phyloP scores from a whole-genome alignment of 2,329 filamentous ascomycete genomes.

The Hymenoscyphus fructigenus region DNA sequence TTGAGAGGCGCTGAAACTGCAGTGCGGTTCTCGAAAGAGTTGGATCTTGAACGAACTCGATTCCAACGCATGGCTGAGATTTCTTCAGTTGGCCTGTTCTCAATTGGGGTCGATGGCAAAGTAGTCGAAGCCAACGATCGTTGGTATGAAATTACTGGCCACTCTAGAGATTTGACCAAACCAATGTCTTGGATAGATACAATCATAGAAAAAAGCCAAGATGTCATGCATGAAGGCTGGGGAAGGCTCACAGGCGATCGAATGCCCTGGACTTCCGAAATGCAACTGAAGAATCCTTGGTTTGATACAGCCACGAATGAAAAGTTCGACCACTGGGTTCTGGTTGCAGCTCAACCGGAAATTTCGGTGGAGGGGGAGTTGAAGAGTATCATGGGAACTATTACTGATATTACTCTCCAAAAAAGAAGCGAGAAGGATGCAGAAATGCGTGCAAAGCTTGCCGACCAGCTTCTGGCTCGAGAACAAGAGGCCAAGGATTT shows the following conservation, averaged over 20 bases:
- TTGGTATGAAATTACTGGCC: conserved; percentile 70
- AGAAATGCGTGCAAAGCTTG: conserved; percentile 73
- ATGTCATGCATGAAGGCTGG: conserved; percentile 60
- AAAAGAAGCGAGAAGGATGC: conserved; percentile 84
- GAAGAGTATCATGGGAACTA: conserved; percentile 73
- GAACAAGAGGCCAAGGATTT: conserved; percentile 63
- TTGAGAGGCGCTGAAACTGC: conserved; percentile 69
- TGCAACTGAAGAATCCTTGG: conserved; percentile 62
- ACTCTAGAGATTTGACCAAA: conserved; percentile 55
- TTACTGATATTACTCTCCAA: conserved; percentile 81
- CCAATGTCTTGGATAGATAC: conserved; percentile 71
- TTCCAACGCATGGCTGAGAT: conserved; percentile 72
- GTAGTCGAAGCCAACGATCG: conserved; percentile 81
- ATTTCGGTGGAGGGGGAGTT: conserved; percentile 60
- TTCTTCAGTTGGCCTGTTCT: conserved; percentile 80
- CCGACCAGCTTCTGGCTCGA: conserved; percentile 66
- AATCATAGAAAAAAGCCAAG: conserved; percentile 62
- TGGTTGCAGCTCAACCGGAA: conserved; percentile 74
- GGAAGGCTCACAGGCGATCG: conserved; percentile 57
- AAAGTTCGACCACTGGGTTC: conserved; percentile 68
- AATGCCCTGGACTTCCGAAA: conserved; percentile 66
- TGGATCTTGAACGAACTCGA: conserved; percentile 28
- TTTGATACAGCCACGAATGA: conserved; percentile 58
- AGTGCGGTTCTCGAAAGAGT: conserved; percentile 28
- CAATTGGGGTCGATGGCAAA: conserved; percentile 66